Base-by-base conservation (phyloP, 2,329 filamentous ascomycete species). In the Calonectria pteridis region DNA sequence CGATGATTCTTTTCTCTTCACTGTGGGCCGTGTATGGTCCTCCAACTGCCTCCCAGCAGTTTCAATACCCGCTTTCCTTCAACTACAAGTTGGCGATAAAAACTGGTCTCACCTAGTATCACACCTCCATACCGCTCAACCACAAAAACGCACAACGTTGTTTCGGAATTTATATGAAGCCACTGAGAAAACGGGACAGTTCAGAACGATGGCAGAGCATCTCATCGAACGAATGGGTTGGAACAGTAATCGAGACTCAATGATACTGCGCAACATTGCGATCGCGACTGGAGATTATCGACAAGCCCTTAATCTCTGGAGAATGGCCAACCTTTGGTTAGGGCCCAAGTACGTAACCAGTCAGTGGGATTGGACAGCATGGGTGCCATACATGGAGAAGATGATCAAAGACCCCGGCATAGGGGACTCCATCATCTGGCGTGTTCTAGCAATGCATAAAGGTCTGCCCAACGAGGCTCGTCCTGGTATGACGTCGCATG, bases 361-460 rank as follows among this genome's bases (percentile, higher is more conserved):
- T 5, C 13, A 77, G 5, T 84, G 84, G 81, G 64, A 78, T 20
- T 86, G 84, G 83, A 77, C 77, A 18, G 64, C 77, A 16, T 86
- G 85, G 85, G 72, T 69, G 23, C 77, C 76, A 5, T 81, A 85
- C 67, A 53, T 81, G 5, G 77, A 84, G 49, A 62, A 69, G 31
- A 82, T 86, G 72, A 80, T 85, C 73, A 79, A 79, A 46, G 83
- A 86, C 66, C 71, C 79, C 4, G 63, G 77, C 7, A 43, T 85
- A 16, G 69, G 74, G 9, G 40, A 76, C 13, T 26, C 37, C 20
- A 65, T 76, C 10, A 75, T 84, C 13, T 85, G 83, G 83, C 72
- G 77, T 33, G 68, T 83, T 26, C 72, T 85, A 26, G 73, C 79
- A 37, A 73, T 81, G 26, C 49, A 53, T 10, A 58, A 35, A 23